Evolutionary conservation across 805 yeast species (phyloP), one percentile per base, ranked within the genome.

Genomic region (Monosporozyma servazzii): DNA sequence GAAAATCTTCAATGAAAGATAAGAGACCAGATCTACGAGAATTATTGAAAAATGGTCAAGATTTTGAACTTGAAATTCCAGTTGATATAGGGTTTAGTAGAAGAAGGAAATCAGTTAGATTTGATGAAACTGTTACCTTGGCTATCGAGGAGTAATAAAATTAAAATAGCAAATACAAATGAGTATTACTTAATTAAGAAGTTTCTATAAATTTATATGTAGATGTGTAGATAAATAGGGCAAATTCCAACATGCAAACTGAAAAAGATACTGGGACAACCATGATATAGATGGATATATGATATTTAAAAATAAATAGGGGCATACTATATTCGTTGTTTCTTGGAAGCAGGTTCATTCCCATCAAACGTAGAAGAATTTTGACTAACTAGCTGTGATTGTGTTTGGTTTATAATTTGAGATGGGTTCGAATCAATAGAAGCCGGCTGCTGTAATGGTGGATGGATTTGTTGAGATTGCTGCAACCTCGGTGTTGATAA

Each of bases 81-180:
- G 66, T 64, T 2, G 61, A 65, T 37, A 46, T 57, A 23, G 56
- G 54, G 17, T 55, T 55, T 2, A 53, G 60, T 33, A 55, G 62
- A 42, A 54, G 73, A 65, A 73, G 87, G 67, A 80, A 82, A 55
- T 79, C 85, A 5, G 87, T 82, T 2, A 70, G 87, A 56, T 82
- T 82, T 58, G 83, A 81, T 56, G 84, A 79, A 51, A 73, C 75
- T 52, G 87, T 82, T 9, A 69, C 75, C 33, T 75, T 79, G n/a
- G 79, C 78, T 6, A 68, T 67, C 9, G 71, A 73, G 53, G 65
- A 65, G 37, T 62, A 51, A 49, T 39, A 23, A 45, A 2, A 18
- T 15, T 13, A 23, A 21, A 41, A 20, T 23, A 25, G 8, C 13
- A 25, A 29, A 27, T n/a, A 43, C 2, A 43, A 27, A 27, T 43